Base-by-base conservation (phyloP, 2,329 filamentous ascomycete species). In the Davidsoniella eucalypti region DNA sequence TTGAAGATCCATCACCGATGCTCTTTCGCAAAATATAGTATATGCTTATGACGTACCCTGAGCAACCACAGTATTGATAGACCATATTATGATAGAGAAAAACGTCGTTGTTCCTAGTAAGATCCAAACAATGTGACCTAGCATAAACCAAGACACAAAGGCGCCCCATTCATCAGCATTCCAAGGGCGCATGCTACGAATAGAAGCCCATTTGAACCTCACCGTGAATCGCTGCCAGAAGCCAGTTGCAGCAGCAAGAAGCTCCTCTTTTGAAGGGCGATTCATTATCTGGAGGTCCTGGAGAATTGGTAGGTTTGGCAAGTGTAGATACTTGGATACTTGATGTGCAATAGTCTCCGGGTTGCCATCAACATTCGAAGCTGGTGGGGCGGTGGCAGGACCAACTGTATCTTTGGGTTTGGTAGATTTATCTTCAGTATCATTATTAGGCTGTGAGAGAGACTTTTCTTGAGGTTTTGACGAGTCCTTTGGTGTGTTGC, bases 51-150 rank as follows among this genome's bases (percentile, higher is more conserved):
- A 54, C 72, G 56, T 68, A 84, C 82, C 82, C 71, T 98, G 92
- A 2, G 92, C 92, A 66, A 96, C 84, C 29, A 96, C 87, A 0
- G 90, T 96, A 63, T 98, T 98, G 60, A 96, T 86, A 7, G 85
- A 78, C 56, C 94, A 76, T 50, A 98, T 94, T 16, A 90, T 67
- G 50, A 96, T 69, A 4, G 90, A 95, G 64, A 96, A 87, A 65
- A 98, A 98, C 0, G 92, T 96, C 0, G 92, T 98, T 0, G 92
- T 98, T 49, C 92, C 92, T 26, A 96, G 74, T n/a, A 96, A 74
- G 57, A 98, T 78, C 92, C 92, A 98, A 9, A 94, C 76, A 7
- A 98, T 71, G 64, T 98, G 92, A 0, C 90, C 92, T 49, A 95
- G 73, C 55, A 96, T 75, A 55, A 98, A 83, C 90, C 90, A 96